Evolutionary conservation across 176 grass and related monocot genomes (phyloP).

Genomic region (Eragrostis nindensis): DNA sequence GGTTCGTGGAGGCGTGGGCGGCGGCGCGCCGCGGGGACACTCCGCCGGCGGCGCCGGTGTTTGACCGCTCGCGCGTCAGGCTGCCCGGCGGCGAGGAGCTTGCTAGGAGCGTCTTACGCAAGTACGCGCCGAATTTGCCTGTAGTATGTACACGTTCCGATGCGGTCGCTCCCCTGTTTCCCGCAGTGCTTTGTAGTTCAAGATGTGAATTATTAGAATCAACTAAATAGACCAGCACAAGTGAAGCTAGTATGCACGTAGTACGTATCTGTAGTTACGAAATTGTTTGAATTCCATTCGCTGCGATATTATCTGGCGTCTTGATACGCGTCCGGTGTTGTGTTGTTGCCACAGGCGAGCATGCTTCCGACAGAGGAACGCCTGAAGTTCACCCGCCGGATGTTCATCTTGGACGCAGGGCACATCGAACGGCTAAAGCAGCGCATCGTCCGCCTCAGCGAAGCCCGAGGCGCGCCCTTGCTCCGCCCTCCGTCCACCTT

Average conservation of each 20-base stretch:
- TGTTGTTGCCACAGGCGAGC: background rate
- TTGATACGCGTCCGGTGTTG: background rate
- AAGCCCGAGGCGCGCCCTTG: background rate
- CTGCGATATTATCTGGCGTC: no score
- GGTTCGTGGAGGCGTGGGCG: slow-evolving; percentile 27
- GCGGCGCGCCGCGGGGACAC: background rate
- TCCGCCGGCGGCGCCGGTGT: background rate
- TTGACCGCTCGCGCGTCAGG: slow-evolving; percentile 17
- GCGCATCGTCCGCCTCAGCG: background rate
- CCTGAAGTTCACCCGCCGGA: slow-evolving; percentile 12
- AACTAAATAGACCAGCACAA: no score
- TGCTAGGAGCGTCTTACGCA: background rate
- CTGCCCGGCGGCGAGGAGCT: slow-evolving; percentile 6
- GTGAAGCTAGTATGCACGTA: no score
- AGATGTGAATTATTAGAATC: no score
- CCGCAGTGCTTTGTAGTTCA: no score
- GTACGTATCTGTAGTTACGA: no score
- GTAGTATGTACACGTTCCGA: background rate
- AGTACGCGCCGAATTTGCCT: slow-evolving; percentile 26
- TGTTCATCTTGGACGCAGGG: slow-evolving; percentile 15
- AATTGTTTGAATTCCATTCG: no score
- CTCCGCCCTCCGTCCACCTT: slow-evolving; percentile 43
- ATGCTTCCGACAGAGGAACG: background rate
- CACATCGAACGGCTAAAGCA: slow-evolving; percentile 41
- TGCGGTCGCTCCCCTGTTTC: no score